phyloP scores from a whole-genome alignment of 2,329 filamentous ascomycete genomes.

The Aureobasidium sp. region DNA sequence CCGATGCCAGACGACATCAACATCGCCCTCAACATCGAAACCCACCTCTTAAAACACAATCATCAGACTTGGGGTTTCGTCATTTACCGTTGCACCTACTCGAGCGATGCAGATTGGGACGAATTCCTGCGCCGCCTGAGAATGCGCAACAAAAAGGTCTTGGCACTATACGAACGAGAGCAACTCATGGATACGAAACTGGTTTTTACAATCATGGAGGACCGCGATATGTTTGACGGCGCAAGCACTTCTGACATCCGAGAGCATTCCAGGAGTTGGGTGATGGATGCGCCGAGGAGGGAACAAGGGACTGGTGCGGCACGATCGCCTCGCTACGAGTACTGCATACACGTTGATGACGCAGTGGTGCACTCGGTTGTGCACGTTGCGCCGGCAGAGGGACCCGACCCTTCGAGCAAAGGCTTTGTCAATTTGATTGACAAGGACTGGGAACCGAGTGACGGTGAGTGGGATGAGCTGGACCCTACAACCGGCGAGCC shows the following conservation, averaged over 20 bases:
- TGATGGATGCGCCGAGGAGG: not conserved
- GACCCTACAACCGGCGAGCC: not conserved
- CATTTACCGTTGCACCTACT: not conserved
- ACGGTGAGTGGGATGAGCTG: not conserved
- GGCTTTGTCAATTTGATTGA: not conserved
- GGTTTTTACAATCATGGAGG: not conserved
- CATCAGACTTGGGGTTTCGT: not conserved
- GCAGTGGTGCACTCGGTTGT: not conserved
- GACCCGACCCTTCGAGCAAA: not conserved
- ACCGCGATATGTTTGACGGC: not conserved
- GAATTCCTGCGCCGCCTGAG: not conserved
- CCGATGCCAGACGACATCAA: not conserved
- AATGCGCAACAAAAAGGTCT: not conserved
- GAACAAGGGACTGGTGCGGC: not conserved
- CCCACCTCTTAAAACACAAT: not conserved
- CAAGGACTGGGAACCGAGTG: not conserved
- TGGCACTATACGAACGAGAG: not conserved
- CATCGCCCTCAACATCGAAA: not conserved
- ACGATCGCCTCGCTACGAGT: not conserved
- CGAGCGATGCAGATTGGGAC: not conserved
- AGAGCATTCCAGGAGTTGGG: not conserved
- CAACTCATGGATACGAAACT: not conserved
- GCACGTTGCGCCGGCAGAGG: not conserved
- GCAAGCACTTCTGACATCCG: not conserved
- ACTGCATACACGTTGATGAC: not conserved